These are phyloP conservation scores for Tricholoma bakamatsutake DNA, from an alignment of 768 basidiomycete species.

Conservation along the genomic window DNA sequence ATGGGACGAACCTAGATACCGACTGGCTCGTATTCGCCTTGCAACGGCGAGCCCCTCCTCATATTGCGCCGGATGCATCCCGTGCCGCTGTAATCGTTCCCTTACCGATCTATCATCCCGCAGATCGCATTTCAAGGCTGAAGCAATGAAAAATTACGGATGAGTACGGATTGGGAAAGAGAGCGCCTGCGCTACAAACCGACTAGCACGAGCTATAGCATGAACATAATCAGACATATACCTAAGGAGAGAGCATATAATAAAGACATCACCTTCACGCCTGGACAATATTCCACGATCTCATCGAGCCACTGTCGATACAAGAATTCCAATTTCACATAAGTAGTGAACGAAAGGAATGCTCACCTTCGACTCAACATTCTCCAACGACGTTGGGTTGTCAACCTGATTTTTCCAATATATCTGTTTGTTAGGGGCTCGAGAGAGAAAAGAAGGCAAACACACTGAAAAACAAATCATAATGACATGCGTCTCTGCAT, in stretches of 20 bases:
- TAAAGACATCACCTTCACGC: conserved; percentile 69
- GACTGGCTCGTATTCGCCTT: conserved; percentile 84
- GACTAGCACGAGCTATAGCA: conserved; percentile 71
- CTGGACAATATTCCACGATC: conserved; percentile 87
- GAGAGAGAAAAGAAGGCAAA: not conserved
- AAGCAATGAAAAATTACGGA: not conserved
- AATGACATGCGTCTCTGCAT: conserved; percentile 94
- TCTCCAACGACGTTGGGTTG: conserved; percentile 91
- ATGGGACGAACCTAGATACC: conserved; percentile 73
- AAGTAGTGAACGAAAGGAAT: not conserved
- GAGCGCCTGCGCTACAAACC: conserved; percentile 47
- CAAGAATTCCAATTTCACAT: not conserved
- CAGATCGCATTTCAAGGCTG: conserved; percentile 94
- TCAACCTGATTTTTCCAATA: conserved; percentile 54
- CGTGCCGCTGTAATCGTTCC: conserved; percentile 68
- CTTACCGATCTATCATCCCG: conserved; percentile 73
- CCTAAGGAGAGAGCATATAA: not conserved
- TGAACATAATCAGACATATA: conserved; percentile 5
- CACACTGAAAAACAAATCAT: conserved; percentile 94
- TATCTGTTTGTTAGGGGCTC: conserved; percentile 8
- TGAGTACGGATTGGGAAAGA: conserved; percentile 3
- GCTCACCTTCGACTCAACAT: conserved; percentile 85
- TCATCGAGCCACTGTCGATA: conserved; percentile 82
- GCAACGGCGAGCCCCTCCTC: conserved; percentile 89
- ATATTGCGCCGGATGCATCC: conserved; percentile 75